These are phyloP conservation scores for Cucurbita ficifolia DNA, from an alignment of 306 rosid genomes.

Conservation along the genomic window DNA sequence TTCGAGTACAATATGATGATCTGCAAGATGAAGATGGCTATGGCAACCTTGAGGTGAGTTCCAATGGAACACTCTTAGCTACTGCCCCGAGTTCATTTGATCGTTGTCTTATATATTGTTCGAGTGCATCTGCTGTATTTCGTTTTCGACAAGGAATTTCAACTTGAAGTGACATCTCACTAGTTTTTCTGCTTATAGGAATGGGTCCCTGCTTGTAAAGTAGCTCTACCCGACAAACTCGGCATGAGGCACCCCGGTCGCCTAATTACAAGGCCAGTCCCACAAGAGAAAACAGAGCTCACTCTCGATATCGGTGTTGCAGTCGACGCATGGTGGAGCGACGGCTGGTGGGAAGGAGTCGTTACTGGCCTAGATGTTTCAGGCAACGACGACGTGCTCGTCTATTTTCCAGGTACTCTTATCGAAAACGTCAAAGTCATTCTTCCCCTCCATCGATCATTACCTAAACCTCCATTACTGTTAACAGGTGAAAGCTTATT, in stretches of 20 bases:
- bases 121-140: background rate
- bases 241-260: conserved; percentile 74
- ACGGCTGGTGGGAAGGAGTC: conserved; percentile 99
- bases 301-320: conserved; percentile 50
- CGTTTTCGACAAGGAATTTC: background rate
- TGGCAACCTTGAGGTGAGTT: conserved; percentile 73
- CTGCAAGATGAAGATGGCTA: conserved; percentile 75
- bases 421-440: background rate
- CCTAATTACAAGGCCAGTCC: conserved; percentile 55
- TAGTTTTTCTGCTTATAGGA: conserved; percentile 40
- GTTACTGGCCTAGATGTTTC: conserved; percentile 36
- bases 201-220: conserved; percentile 72
- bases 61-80: background rate
- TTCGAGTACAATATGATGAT: conserved; percentile 71
- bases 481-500: conserved; percentile 63
- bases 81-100: too few relatives aligned
- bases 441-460: background rate
- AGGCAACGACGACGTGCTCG: conserved; percentile 31
- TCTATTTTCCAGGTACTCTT: conserved; percentile 64
- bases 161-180: background rate
- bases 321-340: conserved; percentile 99
- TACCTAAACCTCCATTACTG: conserved; percentile 1
- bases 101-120: background rate
- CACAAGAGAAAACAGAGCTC: conserved; percentile 31
- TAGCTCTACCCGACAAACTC: conserved; percentile 75